These are phyloP conservation scores for Chenopodium quinoa DNA, from an alignment of 148 eudicot genomes.

Conservation along the genomic window DNA sequence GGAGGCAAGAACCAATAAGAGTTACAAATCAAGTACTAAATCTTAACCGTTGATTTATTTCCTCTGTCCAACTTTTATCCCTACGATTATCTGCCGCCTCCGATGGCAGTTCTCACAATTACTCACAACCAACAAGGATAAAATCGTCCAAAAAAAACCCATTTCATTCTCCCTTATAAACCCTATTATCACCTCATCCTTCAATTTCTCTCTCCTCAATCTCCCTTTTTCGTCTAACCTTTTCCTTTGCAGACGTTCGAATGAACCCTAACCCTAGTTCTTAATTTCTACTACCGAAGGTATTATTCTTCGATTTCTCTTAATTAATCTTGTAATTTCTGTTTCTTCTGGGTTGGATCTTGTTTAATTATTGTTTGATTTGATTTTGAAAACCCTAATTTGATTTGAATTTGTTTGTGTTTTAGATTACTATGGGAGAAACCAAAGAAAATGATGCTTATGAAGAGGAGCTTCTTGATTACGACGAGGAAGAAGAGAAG, in stretches of 20 bases:
- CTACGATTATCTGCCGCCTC: constrained; percentile 10
- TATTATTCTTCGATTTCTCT: neutral
- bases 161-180: neutral
- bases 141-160: constrained; percentile 8
- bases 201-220: constrained; percentile 13
- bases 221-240: constrained; percentile 29
- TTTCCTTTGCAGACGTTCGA: constrained; percentile 24
- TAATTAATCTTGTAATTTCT: neutral
- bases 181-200: constrained; percentile 13
- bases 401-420: neutral
- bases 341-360: neutral
- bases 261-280: constrained; percentile 35
- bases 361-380: neutral
- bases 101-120: neutral
- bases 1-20: too few species aligned
- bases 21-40: neutral
- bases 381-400: constrained; percentile 20
- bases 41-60: constrained; percentile 6
- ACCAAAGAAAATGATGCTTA: constrained; percentile 52
- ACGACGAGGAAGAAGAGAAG: constrained; percentile 59
- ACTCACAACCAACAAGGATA: constrained; percentile 17
- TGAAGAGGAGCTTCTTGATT: constrained; percentile 63
- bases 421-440: constrained; percentile 39
- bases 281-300: constrained; percentile 19
- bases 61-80: neutral